Evolutionary conservation across 2,329 filamentous ascomycete species (phyloP).

Genomic region (Colletotrichum tofieldiae): DNA sequence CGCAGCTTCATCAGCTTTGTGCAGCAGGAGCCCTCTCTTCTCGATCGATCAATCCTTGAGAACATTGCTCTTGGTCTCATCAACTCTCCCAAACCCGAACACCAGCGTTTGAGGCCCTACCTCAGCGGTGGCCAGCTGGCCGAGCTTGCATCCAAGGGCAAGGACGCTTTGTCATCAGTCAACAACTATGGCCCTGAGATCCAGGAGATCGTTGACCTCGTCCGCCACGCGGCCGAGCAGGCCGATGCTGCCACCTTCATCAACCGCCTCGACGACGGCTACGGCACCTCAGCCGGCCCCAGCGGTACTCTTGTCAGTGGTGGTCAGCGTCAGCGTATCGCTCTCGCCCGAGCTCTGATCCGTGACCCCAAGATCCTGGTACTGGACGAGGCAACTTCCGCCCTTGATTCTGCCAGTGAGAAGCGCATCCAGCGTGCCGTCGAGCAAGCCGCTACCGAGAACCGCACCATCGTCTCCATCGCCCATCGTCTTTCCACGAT

Average conservation of each 20-base stretch:
- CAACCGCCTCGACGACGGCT: conserved; percentile 62
- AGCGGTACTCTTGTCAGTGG: conserved; percentile 64
- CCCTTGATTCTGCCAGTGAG: conserved; percentile 67
- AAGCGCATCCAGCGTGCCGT: conserved; percentile 61
- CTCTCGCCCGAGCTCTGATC: conserved; percentile 66
- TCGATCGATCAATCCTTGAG: conserved; percentile 56
- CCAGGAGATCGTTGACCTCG: conserved; percentile 62
- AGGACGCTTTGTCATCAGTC: conserved; percentile 44
- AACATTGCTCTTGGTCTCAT: conserved; percentile 62
- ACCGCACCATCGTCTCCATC: conserved; percentile 77
- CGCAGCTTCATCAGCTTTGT: conserved; percentile 53
- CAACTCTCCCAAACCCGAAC: conserved; percentile 52
- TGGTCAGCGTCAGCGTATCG: conserved; percentile 68
- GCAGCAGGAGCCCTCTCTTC: conserved; percentile 53
- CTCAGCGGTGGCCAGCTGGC: conserved; percentile 62
- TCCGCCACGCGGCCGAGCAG: conserved; percentile 63
- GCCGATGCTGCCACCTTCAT: conserved; percentile 71
- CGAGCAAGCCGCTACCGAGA: conserved; percentile 54
- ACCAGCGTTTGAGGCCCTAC: conserved; percentile 53
- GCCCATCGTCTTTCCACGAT: conserved; percentile 76
- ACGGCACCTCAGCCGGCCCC: conserved; percentile 62
- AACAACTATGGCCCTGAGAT: conserved; percentile 45
- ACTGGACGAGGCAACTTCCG: conserved; percentile 68
- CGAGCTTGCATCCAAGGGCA: conserved; percentile 57
- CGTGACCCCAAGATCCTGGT: conserved; percentile 64